Percentiles rank a stretch among this genome's conserved stretches.
Conservation (phyloP, 2,329 filamentous ascomycete species). For the Colletotrichum sp. region DNA sequence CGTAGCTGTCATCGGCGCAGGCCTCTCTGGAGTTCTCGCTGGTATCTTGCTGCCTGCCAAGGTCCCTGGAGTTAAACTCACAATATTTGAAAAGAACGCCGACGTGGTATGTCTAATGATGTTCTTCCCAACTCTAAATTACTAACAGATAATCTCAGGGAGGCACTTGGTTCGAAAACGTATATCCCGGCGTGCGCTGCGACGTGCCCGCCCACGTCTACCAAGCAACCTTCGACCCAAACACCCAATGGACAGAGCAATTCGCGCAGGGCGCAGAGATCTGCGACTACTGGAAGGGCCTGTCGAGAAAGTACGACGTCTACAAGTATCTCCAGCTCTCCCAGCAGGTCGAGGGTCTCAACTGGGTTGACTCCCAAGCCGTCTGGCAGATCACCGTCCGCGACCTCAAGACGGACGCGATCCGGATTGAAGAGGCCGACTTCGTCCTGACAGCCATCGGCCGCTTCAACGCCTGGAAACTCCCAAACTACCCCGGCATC, state of each 20-base stretch:
- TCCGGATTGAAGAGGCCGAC: slow-evolving; percentile 56
- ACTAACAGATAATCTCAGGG: slow-evolving; percentile 34
- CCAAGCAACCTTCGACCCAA: slow-evolving; percentile 71
- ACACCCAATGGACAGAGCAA: slow-evolving; percentile 71
- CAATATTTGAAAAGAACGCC: slow-evolving; percentile 71
- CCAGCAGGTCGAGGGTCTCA: slow-evolving; percentile 58
- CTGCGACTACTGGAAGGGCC: slow-evolving; percentile 66
- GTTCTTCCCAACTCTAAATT: rapidly evolving
- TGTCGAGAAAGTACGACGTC: slow-evolving; percentile 69
- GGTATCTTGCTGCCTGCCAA: slow-evolving; percentile 72
- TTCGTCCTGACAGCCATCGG: slow-evolving; percentile 69
- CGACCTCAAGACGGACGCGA: slow-evolving; percentile 41
- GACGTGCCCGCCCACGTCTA: slow-evolving; percentile 74
- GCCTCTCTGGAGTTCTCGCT: slow-evolving; percentile 66
- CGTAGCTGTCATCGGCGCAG: slow-evolving; percentile 69
- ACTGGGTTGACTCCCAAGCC: slow-evolving; percentile 57
- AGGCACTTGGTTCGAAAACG: slow-evolving; percentile 60
- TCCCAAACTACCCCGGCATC: slow-evolving; percentile 66
- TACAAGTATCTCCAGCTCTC: slow-evolving; percentile 62
- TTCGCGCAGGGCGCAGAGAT: slow-evolving; percentile 74
- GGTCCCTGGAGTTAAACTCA: slow-evolving; percentile 69
- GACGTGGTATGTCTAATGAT: slow-evolving; percentile 59
- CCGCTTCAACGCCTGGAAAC: slow-evolving; percentile 68
- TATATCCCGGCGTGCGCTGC: slow-evolving; percentile 70
- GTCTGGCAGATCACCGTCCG: slow-evolving; percentile 61